A percentile compares a stretch with the other conserved stretches of the same genome.
Evolutionary conservation across 192 early-diverging fungal species (phyloP).

Genomic region (Podila epigama): DNA sequence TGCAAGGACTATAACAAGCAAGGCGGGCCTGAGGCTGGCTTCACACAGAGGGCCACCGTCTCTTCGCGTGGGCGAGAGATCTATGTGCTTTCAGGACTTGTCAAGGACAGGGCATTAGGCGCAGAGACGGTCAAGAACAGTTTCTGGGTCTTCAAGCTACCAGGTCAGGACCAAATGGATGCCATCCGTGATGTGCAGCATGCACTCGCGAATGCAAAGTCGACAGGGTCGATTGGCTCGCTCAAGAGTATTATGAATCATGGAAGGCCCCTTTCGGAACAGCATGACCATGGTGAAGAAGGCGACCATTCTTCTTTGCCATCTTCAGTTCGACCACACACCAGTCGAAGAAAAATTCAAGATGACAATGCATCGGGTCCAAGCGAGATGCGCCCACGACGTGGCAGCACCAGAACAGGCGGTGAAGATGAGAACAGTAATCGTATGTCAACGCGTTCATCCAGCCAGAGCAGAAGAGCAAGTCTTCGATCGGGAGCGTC

Average conservation of each 20-base stretch:
- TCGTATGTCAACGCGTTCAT: background rate
- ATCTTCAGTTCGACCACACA: background rate
- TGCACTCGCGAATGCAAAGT: constrained; percentile 16
- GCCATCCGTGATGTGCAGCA: constrained; percentile 28
- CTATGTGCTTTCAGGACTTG: constrained; percentile 81
- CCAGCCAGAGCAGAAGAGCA: too few relatives aligned
- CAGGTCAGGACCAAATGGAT: constrained; percentile 46
- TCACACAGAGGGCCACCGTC: constrained; percentile 85
- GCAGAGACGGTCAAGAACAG: constrained; percentile 73
- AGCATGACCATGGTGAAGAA: background rate
- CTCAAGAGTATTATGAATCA: constrained; percentile 45
- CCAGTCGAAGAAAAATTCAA: constrained; percentile 7
- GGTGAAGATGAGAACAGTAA: background rate
- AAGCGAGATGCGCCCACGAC: background rate
- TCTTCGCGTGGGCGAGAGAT: constrained; percentile 82
- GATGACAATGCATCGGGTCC: background rate
- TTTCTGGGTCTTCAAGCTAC: constrained; percentile 80
- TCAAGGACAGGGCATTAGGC: constrained; percentile 60
- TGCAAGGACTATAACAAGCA: constrained; percentile 77
- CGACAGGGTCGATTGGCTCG: constrained; percentile 29
- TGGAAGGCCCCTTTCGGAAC: constrained; percentile 17
- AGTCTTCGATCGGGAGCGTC: too few relatives aligned
- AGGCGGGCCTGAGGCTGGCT: constrained; percentile 81
- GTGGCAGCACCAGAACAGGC: background rate
- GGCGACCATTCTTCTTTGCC: background rate